Evolutionary conservation across 78 protist species (phyloP).

Genomic region (Cavenderia fasciculata): DNA sequence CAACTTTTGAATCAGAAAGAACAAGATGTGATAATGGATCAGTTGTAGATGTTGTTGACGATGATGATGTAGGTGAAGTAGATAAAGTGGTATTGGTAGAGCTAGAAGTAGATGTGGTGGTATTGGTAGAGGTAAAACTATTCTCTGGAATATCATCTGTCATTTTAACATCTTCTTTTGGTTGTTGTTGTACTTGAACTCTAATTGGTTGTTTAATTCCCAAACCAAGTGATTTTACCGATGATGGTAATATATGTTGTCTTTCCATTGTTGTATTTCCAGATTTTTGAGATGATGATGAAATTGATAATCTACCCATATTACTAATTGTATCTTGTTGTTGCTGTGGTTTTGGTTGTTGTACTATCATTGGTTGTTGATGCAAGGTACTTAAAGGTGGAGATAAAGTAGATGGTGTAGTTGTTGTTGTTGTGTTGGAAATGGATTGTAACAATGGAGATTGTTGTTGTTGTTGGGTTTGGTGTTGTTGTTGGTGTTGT

Average conservation of each 20-base stretch:
- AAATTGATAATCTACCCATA: background rate
- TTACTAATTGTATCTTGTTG: slow-evolving; percentile 2
- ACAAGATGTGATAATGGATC: background rate
- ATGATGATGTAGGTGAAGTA: no score
- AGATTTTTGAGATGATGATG: background rate
- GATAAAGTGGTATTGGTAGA: no score
- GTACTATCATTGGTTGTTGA: slow-evolving; percentile 24
- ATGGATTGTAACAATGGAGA: no score
- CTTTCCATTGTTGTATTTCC: background rate
- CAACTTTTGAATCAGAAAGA: no score
- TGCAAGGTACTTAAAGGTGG: no score
- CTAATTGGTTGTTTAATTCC: background rate
- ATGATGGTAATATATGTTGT: background rate
- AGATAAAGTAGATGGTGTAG: no score
- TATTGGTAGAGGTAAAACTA: no score
- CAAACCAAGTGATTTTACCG: slow-evolving; percentile 8
- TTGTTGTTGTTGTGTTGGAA: no score
- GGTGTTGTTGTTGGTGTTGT: background rate
- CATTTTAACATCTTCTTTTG: background rate
- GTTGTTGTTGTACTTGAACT: background rate
- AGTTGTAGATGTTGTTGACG: background rate
- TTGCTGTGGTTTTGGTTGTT: slow-evolving; percentile 2
- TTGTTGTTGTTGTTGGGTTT: background rate
- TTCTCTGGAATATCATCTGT: no score
- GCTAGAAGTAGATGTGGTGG: no score